These are phyloP conservation scores for Clitopilus hobsonii DNA, from an alignment of 768 basidiomycete genomes.

Conservation along the genomic window DNA sequence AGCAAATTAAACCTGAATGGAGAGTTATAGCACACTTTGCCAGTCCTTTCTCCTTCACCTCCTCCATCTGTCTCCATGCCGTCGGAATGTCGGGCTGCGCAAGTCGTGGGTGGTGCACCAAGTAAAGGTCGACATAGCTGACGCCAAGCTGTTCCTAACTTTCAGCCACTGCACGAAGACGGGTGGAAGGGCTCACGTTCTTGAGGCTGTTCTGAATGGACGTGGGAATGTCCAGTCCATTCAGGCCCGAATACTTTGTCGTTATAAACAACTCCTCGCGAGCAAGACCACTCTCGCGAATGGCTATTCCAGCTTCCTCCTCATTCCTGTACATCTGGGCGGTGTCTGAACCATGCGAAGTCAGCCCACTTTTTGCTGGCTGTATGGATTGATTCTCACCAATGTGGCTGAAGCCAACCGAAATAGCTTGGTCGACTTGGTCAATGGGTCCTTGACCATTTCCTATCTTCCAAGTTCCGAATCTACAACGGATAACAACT, in stretches of 20 bases:
- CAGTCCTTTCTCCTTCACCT: slow-evolving; percentile 48
- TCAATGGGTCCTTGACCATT: slow-evolving; percentile 47
- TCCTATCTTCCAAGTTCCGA: slow-evolving; percentile 64
- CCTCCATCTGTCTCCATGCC: slow-evolving; percentile 62
- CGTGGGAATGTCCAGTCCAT: slow-evolving; percentile 46
- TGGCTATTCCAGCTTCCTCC: slow-evolving; percentile 46
- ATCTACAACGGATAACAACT: slow-evolving; percentile 20
- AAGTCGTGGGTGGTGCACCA: slow-evolving; percentile 56
- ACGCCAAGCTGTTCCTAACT: slow-evolving; percentile 47
- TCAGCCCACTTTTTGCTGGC: neutral
- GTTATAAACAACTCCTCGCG: slow-evolving; percentile 61
- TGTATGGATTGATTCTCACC: slow-evolving; percentile 31
- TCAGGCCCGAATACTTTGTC: slow-evolving; percentile 55
- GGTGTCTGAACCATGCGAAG: slow-evolving; percentile 38
- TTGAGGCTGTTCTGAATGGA: slow-evolving; percentile 54
- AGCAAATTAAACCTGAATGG: neutral
- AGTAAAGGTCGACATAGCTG: slow-evolving; percentile 64
- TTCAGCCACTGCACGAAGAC: neutral
- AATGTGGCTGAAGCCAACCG: slow-evolving; percentile 57
- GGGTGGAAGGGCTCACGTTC: slow-evolving; percentile 32
- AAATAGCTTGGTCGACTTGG: slow-evolving; percentile 59
- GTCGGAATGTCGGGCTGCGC: slow-evolving; percentile 56
- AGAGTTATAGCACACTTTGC: slow-evolving; percentile 37
- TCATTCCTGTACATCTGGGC: slow-evolving; percentile 62
- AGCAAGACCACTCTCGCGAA: slow-evolving; percentile 50